A percentile compares a stretch with the other conserved stretches of the same genome.
Conservation (phyloP, 2,329 filamentous ascomycete species). For the Parastagonospora nodorum region DNA sequence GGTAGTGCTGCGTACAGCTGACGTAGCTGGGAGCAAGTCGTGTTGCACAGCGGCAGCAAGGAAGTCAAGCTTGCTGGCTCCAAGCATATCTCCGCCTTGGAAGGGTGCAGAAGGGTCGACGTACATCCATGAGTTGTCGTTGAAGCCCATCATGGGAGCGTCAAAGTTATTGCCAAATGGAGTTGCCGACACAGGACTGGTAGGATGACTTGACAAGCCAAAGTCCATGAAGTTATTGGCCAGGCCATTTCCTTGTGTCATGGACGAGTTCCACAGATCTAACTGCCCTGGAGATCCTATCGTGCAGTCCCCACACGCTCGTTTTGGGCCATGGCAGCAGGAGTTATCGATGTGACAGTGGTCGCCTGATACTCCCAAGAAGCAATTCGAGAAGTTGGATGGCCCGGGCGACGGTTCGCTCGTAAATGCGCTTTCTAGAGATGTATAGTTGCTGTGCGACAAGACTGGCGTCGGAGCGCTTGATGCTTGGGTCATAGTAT, state of each 20-base stretch:
- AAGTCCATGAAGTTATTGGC: conserved; percentile 33
- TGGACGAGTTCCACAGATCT: conserved; percentile 34
- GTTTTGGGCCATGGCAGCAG: conserved; percentile 39
- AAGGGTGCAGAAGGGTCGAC: conserved; percentile 26
- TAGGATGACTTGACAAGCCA: conserved; percentile 26
- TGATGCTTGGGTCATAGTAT: conserved; percentile 30
- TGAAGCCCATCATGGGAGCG: conserved; percentile 25
- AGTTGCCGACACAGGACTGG: conserved; percentile 25
- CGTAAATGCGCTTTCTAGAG: conserved; percentile 36
- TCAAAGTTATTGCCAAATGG: conserved; percentile 21
- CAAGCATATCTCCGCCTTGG: conserved; percentile 7
- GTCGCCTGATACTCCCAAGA: conserved; percentile 35
- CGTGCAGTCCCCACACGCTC: conserved; percentile 36
- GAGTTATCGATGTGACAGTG: conserved; percentile 45
- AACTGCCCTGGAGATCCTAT: conserved; percentile 30
- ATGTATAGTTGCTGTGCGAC: conserved; percentile 41
- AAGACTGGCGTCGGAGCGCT: conserved; percentile 34
- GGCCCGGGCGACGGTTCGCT: conserved; percentile 31
- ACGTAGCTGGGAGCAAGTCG: conserved; percentile 27
- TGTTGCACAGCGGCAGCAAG: conserved; percentile 35
- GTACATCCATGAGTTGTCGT: conserved; percentile 35
- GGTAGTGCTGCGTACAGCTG: conserved; percentile 11
- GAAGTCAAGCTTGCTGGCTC: conserved; percentile 33
- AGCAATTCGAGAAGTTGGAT: conserved; percentile 27
- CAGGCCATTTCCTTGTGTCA: conserved; percentile 31